Evolutionary conservation across 2,329 filamentous ascomycete genomes (phyloP), one percentile per base, ranked within the genome.

Genomic region (Penicillium glabrum): DNA sequence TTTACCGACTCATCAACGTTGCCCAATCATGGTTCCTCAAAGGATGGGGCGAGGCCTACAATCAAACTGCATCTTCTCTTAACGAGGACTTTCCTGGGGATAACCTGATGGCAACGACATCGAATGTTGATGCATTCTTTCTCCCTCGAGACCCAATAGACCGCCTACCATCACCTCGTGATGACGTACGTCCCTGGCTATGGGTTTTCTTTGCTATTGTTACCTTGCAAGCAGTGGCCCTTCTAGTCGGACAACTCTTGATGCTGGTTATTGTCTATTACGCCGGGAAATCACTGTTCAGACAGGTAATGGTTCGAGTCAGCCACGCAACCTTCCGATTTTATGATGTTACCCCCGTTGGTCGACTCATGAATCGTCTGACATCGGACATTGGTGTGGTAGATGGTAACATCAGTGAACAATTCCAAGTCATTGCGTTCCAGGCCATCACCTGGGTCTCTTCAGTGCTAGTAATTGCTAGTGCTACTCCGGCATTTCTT

Each of bases 331-430:
- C 88, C 0, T 96, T 97, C 75, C 86, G 91, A 1, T 97, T 93
- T 73, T 95, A 96, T 76, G 93, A 97, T 69, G 86, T 91, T 4
- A 96, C 93, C 0, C 93, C 93, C 0, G 87, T 96, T 0, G 93
- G 93, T 0, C 86, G 93, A 46, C 79, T 97, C 59, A 96, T 96
- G 90, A 97, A 97, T 71, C 85, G 93, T 8, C 81, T 97, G 58
- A 96, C 92, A 0, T 91, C 90, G 1, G 92, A 97, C 67, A 95
- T 96, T 75, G 90, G 89, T 27, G 93, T 91, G 49, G 84, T 96
- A 0, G 93, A 97, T 67, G 92, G 92, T 1, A 88, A 89, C n/a
- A 89, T 96, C 65, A 89, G 90, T 47, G 77, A 80, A 10, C 87
- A 91, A 13, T 85, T 96, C 48, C 86, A 90, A 59, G 74, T 82